Base-by-base conservation (phyloP, 2,329 filamentous ascomycete genomes). In the Fusarium tuaranense region DNA sequence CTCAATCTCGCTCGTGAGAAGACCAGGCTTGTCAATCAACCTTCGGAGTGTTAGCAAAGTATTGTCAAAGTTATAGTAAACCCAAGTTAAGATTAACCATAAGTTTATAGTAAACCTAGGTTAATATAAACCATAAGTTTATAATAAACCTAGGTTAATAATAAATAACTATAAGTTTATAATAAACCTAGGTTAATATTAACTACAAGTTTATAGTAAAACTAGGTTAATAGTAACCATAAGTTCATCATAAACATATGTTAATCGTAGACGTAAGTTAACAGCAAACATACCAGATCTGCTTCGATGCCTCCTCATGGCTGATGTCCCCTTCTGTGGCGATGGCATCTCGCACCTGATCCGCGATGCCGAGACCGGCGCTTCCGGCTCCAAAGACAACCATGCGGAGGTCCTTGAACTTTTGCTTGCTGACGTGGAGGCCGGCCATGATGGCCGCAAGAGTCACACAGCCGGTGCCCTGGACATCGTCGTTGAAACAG, bases 401-500 rank as follows among this genome's bases (percentile, higher is more conserved):
- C 67, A 97, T 87, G 34, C 92, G 88, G 16, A 94, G 83, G 68
- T 97, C 94, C 10, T 86, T 83, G 46, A 97, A 85, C 63, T 92
- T 90, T 63, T 92, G 84, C 4, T 90, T 87, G 70, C 88, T 91
- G 9, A 96, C 91, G 69, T 94, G 90, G 9, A 95, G 85, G 0
- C 90, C 95, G 0, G 94, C 91, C 85, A 94, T 91, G 72, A 97
- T 92, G 1, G 93, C 95, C 0, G 95, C 95, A 0, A 97, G 88
- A 0, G 95, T 96, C 1, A 97, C 94, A 69, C 94, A 96, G 0
- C 95, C 95, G 0, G 95, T 97, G 2, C 95, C 95, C 81, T 97
- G 95, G 0, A 97, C 92, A 80, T 97, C 95, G 68, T 97, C 95
- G 78, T 97, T 97, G 87, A 98, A 97, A 81, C 94, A 97, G 0